Percentiles rank a stretch among this genome's conserved stretches.
phyloP scores from a whole-genome alignment of 306 rosid genomes.

The Glycyrrhiza uralensis region DNA sequence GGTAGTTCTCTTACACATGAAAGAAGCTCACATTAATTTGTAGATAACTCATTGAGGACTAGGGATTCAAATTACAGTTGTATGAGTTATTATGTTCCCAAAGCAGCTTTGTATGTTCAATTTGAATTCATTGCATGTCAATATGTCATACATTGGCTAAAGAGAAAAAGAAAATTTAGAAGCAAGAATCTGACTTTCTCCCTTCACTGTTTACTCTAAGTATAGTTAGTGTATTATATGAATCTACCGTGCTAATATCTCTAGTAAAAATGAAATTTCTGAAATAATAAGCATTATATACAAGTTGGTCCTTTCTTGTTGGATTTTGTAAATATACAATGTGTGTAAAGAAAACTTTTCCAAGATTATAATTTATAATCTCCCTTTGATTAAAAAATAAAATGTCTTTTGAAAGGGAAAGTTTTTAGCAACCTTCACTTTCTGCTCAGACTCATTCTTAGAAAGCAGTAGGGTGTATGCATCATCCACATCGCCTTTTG shows the following conservation, averaged over 20 bases:
- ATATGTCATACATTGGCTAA: too few species aligned
- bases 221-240: too few species aligned
- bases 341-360: background rate
- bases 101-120: too few species aligned
- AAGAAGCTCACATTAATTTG: constrained; percentile 1
- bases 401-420: background rate
- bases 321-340: background rate
- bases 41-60: too few species aligned
- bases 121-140: too few species aligned
- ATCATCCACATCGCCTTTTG: constrained; percentile 29
- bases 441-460: constrained; percentile 21
- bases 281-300: background rate
- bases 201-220: too few species aligned
- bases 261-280: background rate
- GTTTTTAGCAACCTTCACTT: constrained; percentile 37
- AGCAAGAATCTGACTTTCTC: too few species aligned
- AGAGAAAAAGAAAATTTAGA: too few species aligned
- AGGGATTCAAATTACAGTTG: too few species aligned
- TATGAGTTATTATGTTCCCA: too few species aligned
- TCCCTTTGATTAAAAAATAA: background rate
- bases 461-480: constrained; percentile 35
- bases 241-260: too few species aligned
- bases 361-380: background rate
- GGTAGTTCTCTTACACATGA: background rate
- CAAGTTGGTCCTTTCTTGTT: background rate